Base-by-base conservation (phyloP, 805 yeast genomes). In the Metschnikowia proteae region DNA sequence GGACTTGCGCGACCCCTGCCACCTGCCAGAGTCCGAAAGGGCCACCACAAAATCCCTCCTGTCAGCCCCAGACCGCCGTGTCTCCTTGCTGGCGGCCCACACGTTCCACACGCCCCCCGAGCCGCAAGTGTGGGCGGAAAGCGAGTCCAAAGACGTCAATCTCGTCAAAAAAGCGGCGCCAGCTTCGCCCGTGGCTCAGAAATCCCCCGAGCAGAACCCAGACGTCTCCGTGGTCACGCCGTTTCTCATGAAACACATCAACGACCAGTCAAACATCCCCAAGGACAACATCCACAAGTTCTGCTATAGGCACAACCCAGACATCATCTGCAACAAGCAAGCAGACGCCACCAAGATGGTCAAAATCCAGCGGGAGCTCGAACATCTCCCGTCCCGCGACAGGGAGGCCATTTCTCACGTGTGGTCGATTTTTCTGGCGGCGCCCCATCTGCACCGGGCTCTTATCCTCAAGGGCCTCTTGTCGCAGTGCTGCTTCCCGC, bases 271-370 rank as follows among this genome's bases (percentile, higher is more conserved):
- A n/a, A 58, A 63, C 47, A 71, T 74, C 13, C 75, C 77, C 23
- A 61, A 64, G 40, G 84, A 78, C 55, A 78, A 80, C 57, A 79
- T 75, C 60, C 85, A 82, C 57, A 77, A 78, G 55, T 92, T 80
- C 68, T 92, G 99, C 63, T 92, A 92, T 66, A 74, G 98, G 46
- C 99, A 92, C 66, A 88, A 92, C 61, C 98, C 98, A 3, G 91
- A 88, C 48, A 77, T 88, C 38, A 82, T 83, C 41, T 81, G 89
- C 60, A 84, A 83, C 62, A 84, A 84, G 51, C 76, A 74, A 48
- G 79, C 86, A 0, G 95, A 86, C 63, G 82, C 79, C 48, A 62
- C 64, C 34, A 79, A 80, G 58, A 79, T 87, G 84, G 74, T 75
- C 33, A 79, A 79, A 49, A 78, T 88, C 39, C 95, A 88, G 62